Evolutionary conservation across 73 alveolate species (phyloP), one percentile per base, ranked within the genome.

Genomic region (Durusdinium trenchii): DNA sequence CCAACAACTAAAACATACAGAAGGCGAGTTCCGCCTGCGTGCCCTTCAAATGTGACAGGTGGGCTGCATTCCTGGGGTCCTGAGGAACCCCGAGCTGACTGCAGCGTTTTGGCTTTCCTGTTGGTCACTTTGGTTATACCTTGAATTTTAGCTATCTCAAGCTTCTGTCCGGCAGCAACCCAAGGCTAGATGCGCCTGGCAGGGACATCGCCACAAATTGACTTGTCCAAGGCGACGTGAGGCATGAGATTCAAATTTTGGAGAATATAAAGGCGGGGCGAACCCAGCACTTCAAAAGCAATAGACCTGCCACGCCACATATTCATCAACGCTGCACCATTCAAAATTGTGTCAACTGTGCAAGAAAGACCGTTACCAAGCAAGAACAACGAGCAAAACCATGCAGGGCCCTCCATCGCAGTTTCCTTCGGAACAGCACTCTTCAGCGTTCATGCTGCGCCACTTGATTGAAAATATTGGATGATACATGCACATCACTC

Each of bases 31-130:
- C 20, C 48, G 87, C 98, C 98, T 91, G 84, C 23, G 98, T 81
- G 61, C 98, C 98, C 42, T 91, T 91, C 78, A 91, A 48, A 52
- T 67, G 89, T 7, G 98, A 69, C 57, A 91, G 32, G 98, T 78
- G 81, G 38, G 98, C 98, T 43, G 82, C 98, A 30, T 91, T 91
- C 89, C 71, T 91, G 32, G 98, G 98, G 64, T 91, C 98, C 98
- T 91, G 79, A 47, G 12, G 69, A 46, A n/a, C 6, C 23, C 18
- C 1, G 30, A 60, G n/a, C 18, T 1, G 30, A 60, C 18, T 23
- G 1, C 18, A 60, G 69, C 79, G 42, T 16, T 6, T 9, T 64
- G 42, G 45, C 38, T 26, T 23, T 54, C 42, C n/a, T 0, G 43
- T 67, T 67, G n/a, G 18, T 67, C 42, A 67, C 16, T 67, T n/a